Conservation (phyloP, 2,329 filamentous ascomycete species). For the Madurella fahalii region DNA sequence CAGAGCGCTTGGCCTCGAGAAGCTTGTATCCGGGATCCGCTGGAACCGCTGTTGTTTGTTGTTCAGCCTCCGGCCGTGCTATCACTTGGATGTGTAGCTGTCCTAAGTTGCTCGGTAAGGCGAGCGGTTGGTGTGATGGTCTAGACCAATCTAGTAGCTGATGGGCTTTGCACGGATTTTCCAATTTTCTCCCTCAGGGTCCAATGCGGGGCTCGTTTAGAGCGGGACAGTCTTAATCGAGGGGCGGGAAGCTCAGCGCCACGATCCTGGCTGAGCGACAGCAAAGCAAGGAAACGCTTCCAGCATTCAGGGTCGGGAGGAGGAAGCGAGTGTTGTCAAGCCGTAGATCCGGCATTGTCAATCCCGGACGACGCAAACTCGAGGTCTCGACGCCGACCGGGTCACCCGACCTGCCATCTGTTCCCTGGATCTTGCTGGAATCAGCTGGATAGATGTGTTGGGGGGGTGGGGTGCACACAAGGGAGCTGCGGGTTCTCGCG, state of each 20-base stretch:
- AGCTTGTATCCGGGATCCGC: too few species aligned
- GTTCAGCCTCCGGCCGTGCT: neutral
- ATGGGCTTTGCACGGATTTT: too few species aligned
- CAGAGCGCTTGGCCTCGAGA: too few species aligned
- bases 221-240: neutral
- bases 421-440: too few species aligned
- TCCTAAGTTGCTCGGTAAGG: neutral
- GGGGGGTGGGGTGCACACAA: too few species aligned
- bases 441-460: too few species aligned
- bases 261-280: neutral
- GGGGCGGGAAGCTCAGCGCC: neutral
- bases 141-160: neutral
- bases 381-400: too few species aligned
- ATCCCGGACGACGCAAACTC: too few species aligned
- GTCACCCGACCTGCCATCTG: too few species aligned
- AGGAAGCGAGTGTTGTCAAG: neutral
- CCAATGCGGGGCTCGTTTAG: neutral
- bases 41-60: neutral
- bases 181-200: too few species aligned
- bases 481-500: too few species aligned
- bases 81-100: neutral
- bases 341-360: too few species aligned
- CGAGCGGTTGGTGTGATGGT: neutral
- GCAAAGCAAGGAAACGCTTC: neutral
- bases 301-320: neutral